A percentile compares a stretch with the other conserved stretches of the same genome.
Evolutionary conservation across 129 eudicot genomes (phyloP).

Genomic region (Flaveria linearis): DNA sequence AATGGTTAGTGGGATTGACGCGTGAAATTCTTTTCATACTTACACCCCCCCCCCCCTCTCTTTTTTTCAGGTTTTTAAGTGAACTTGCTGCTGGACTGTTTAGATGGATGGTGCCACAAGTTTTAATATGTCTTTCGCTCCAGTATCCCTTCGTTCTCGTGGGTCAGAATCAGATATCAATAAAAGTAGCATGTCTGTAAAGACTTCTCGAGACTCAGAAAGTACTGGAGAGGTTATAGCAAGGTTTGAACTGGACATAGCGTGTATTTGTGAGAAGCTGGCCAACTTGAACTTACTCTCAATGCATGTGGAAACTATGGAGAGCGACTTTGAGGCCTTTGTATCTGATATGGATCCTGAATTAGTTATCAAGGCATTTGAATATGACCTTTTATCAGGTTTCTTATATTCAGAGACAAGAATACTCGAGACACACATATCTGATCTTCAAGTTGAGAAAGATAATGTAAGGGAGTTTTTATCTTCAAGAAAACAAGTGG

Average conservation of each 20-base stretch:
- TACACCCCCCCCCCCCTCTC: background rate
- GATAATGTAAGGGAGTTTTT: constrained; percentile 35
- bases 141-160: constrained; percentile 40
- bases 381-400: constrained; percentile 66
- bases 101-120: constrained; percentile 55
- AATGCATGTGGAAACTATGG: constrained; percentile 69
- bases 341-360: constrained; percentile 43
- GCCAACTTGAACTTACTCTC: constrained; percentile 65
- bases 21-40: background rate
- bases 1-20: background rate
- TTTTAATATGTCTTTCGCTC: constrained; percentile 37
- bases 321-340: constrained; percentile 69
- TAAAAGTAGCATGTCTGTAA: constrained; percentile 42
- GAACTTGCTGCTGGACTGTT: constrained; percentile 26
- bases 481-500: constrained; percentile 42
- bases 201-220: constrained; percentile 49
- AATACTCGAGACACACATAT: constrained; percentile 47
- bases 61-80: constrained; percentile 28
- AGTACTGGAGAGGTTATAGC: constrained; percentile 49
- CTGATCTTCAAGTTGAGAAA: constrained; percentile 52
- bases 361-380: constrained; percentile 47
- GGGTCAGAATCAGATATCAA: constrained; percentile 47
- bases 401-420: constrained; percentile 61
- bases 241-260: constrained; percentile 60
- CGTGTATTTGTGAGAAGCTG: constrained; percentile 62